These are phyloP conservation scores for Metarhizium brunneum DNA, from an alignment of 2,329 filamentous ascomycete genomes.

Conservation along the genomic window DNA sequence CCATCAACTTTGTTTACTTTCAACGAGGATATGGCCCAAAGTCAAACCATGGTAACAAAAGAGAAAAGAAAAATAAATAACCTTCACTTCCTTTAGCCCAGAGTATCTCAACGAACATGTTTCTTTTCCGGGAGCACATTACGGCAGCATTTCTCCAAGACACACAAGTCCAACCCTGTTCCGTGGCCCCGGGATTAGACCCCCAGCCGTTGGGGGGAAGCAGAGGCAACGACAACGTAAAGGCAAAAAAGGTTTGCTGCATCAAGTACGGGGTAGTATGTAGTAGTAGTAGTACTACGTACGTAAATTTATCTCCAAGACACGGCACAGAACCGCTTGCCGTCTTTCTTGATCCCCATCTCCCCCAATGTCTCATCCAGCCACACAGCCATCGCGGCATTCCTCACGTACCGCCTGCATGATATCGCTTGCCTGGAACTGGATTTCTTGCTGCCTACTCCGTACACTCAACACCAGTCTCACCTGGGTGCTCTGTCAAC, in stretches of 20 bases:
- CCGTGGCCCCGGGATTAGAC: not conserved
- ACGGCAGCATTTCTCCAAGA: no score
- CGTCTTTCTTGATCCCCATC: not conserved
- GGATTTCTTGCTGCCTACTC: not conserved
- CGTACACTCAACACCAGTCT: not conserved
- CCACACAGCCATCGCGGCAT: not conserved
- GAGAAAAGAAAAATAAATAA: no score
- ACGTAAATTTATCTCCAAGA: not conserved
- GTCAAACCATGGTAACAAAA: not conserved
- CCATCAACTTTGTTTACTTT: not conserved
- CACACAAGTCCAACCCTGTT: not conserved
- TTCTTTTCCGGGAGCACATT: no score
- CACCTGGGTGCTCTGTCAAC: not conserved
- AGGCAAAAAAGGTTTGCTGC: no score
- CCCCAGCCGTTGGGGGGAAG: not conserved
- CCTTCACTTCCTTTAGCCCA: not conserved
- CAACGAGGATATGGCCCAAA: no score
- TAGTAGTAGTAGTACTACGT: no score
- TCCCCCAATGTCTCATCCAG: conserved; percentile 1
- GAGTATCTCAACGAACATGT: not conserved
- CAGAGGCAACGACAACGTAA: no score
- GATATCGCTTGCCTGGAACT: not conserved
- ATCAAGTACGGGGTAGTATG: no score
- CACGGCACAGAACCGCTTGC: not conserved
- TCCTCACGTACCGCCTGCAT: not conserved